Percentiles rank a stretch among this genome's conserved stretches.
Conservation (phyloP, 148 eudicot species). For the Amaranthus cruentus region DNA sequence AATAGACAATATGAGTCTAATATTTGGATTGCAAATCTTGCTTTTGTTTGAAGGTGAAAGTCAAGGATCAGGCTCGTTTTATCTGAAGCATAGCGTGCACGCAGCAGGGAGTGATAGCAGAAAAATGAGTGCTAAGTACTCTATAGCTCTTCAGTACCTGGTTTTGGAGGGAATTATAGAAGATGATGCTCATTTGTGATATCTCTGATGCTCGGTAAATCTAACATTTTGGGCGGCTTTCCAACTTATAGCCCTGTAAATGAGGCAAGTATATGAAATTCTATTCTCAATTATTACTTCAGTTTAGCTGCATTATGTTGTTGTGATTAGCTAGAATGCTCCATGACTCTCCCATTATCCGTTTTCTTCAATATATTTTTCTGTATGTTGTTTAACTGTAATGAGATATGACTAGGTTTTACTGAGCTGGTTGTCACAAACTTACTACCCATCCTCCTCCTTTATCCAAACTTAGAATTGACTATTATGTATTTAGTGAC, state of each 20-base stretch:
- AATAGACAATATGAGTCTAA: background rate
- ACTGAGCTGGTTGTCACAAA: too few relatives aligned
- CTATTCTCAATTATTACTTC: too few relatives aligned
- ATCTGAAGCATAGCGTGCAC: slow-evolving; percentile 30
- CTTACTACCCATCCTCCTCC: too few relatives aligned
- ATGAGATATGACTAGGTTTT: too few relatives aligned
- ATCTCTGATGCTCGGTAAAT: slow-evolving; percentile 3
- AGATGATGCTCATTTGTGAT: slow-evolving; percentile 19
- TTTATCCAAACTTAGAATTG: too few relatives aligned
- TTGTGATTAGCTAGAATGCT: too few relatives aligned
- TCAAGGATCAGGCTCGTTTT: slow-evolving; percentile 52
- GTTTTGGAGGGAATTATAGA: slow-evolving; percentile 52
- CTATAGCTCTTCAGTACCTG: slow-evolving; percentile 74
- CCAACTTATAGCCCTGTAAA: too few relatives aligned
- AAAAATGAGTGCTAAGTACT: slow-evolving; percentile 58
- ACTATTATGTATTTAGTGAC: slow-evolving; percentile 20
- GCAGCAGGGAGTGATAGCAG: slow-evolving; percentile 16
- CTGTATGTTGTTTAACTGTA: too few relatives aligned
- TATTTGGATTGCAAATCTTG: background rate
- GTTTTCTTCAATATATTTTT: too few relatives aligned
- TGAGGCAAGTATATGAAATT: too few relatives aligned
- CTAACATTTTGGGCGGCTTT: background rate
- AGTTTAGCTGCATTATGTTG: too few relatives aligned
- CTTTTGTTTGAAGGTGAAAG: slow-evolving; percentile 29
- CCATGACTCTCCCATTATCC: too few relatives aligned